phyloP scores from a whole-genome alignment of 164 flowering plant genomes.

The Cinnamomum chago region DNA sequence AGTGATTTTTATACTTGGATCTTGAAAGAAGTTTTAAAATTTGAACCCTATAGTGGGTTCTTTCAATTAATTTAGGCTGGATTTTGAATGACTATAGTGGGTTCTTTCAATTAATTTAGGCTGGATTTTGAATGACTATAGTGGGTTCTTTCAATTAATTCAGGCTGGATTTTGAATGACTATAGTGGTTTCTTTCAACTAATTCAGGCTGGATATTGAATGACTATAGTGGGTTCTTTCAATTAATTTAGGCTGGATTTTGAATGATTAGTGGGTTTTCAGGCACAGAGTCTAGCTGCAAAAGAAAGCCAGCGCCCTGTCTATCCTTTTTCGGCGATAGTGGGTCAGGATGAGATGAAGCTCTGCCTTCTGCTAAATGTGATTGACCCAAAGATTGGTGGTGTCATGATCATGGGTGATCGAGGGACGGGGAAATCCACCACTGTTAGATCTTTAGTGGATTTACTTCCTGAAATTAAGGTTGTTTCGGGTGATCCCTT shows the following conservation, averaged over 20 bases:
- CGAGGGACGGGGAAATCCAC: conserved; percentile 97
- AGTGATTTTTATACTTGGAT: background rate
- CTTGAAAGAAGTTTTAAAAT: too few relatives aligned
- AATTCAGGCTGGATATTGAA: background rate
- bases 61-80: background rate
- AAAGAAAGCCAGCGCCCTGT: conserved; percentile 88
- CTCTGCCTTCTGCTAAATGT: conserved; percentile 87
- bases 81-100: background rate
- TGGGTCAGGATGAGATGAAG: conserved; percentile 99
- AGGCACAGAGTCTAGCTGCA: conserved; percentile 49
- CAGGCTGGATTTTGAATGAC: too few relatives aligned
- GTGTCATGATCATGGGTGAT: conserved; percentile 99
- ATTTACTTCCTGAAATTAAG: conserved; percentile 81
- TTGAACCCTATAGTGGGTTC: background rate
- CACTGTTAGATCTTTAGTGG: conserved; percentile 84
- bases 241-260: too few relatives aligned
- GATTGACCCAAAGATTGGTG: conserved; percentile 96
- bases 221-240: background rate
- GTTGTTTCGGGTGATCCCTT: conserved; percentile 86
- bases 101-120: background rate
- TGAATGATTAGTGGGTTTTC: conserved; percentile 18
- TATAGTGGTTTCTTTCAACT: background rate
- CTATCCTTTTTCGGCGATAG: conserved; percentile 91
- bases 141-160: background rate
- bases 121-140: background rate